Evolutionary conservation across 352 stramenopile species (phyloP), one percentile per base, ranked within the genome.

Genomic region (Globisporangium viniferum): DNA sequence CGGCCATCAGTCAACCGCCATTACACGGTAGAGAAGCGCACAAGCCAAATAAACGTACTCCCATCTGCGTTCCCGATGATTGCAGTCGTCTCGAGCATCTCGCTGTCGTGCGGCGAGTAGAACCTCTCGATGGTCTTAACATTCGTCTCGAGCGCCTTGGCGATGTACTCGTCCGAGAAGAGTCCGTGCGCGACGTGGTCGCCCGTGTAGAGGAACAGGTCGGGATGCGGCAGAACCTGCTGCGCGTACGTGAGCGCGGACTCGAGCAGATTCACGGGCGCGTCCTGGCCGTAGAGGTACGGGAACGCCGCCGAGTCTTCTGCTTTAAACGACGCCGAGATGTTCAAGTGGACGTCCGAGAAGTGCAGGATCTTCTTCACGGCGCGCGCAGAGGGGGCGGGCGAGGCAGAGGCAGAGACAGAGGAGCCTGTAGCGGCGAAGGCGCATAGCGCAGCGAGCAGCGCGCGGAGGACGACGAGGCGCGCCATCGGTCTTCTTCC

Each of bases 321-420:
- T 0, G 67, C 62, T n/a, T 80, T 67, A 14, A 87, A 69, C 22
- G 73, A 77, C 22, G 60, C 54, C 6, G 87, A 92, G 59, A 92
- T 74, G 62, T 96, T 94, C 15, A 96, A 72, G 62, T 96, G 86
- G 24, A 95, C 87, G 69, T 96, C 89, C 15, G 87, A 94, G 64
- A 94, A 92, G 73, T 96, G 86, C 44, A 96, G 68, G 62, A 95
- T 89, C 59, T 73, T 73, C 59, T 83, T 83, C 27, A 39, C 31
- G n/a, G 12, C 31, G 12, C 7, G 44, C 1, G 31, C 3, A 2
- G 27, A 27, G 9, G 64, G 20, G 22, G 29, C 14, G 20, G 54
- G 22, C 0, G 20, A n/a, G 44, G 33, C 35, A 24, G 41, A 7
- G 57, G 27, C 18, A 14, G 41, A 7, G 65, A 20, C 18, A 14